A percentile compares a stretch with the other conserved stretches of the same genome.
phyloP scores from a whole-genome alignment of 441 rosid genomes.

The Erodium moschatum region DNA sequence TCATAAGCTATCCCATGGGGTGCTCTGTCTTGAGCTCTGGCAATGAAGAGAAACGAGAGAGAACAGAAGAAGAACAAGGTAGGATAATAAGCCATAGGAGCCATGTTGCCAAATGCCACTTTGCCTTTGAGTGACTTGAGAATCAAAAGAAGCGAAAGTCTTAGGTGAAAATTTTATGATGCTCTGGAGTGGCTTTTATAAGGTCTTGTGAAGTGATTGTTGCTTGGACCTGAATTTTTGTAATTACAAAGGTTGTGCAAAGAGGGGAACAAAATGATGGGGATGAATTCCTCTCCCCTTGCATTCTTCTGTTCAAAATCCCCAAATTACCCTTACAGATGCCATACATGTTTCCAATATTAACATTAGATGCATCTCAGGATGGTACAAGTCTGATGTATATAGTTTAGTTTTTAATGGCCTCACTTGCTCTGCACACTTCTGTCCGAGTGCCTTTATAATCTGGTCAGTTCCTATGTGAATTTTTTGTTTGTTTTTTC shows the following conservation, averaged over 20 bases:
- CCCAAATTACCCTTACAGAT: neutral
- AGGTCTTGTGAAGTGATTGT: constrained; percentile 1
- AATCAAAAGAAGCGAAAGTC: neutral
- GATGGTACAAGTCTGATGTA: neutral
- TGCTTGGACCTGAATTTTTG: constrained; percentile 11
- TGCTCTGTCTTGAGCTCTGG: constrained; percentile 63
- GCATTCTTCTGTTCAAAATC: neutral
- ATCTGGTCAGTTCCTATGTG: neutral
- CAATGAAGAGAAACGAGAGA: constrained; percentile 24
- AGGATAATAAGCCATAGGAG: constrained; percentile 20
- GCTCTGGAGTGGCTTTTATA: constrained; percentile 10
- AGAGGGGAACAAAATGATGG: constrained; percentile 8
- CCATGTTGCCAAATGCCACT: constrained; percentile 28
- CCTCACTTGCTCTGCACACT: neutral
- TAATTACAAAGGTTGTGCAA: constrained; percentile 6
- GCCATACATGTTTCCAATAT: neutral
- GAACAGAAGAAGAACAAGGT: constrained; percentile 21
- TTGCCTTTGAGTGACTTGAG: constrained; percentile 6
- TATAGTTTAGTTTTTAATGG: neutral
- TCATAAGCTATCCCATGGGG: constrained; percentile 78
- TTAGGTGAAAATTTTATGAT: constrained; percentile 4
- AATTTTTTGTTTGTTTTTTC: neutral
- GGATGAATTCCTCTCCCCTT: neutral
- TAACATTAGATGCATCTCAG: constrained; percentile 8
- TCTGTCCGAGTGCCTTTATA: neutral